Evolutionary conservation across 768 basidiomycete genomes (phyloP), one percentile per base, ranked within the genome.

Genomic region (Calocybe gangraenosa): DNA sequence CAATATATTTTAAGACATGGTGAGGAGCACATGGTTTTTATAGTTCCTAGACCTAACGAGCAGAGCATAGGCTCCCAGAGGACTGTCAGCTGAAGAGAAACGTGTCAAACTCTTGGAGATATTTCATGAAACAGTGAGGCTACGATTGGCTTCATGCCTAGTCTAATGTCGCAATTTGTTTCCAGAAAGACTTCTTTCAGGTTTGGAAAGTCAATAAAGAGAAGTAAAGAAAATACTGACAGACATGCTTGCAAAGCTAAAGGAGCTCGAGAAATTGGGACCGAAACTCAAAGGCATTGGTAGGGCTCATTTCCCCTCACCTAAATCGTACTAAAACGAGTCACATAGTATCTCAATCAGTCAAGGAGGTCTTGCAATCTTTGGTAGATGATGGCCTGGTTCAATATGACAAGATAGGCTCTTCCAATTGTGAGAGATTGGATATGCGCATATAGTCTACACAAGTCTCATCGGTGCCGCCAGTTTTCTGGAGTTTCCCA

Each of bases 401-500:
- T 18, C 82, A 87, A 58, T 72, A 71, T 36, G 94, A 97, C 64
- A 97, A 97, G 67, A 93, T 95, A 46, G 93, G 93, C 23, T 87
- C 92, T 7, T 91, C 90, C 2, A 96, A 95, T 60, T 96, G 93
- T 92, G 60, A 55, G 84, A 47, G 38, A 44, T 39, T 30, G 7
- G 35, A 37, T 20, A 46, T 37, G 15, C 28, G 52, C 55, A 41
- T 58, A 56, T 65, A 53, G 46, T 28, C 59, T 13, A 19, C 6
- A 11, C 25, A 53, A 15, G 14, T 7, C 36, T 48, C 36, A 42
- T 39, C 13, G 40, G 43, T 15, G 25, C 25, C 17, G 37, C 15
- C 49, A 94, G 92, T 94, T 66, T 95, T 90, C 63, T 96, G 93
- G 93, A 89, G 89, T 57, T 95, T 96, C 61, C 92, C 92, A 13